Percentiles rank a stretch among this genome's conserved stretches.
Conservation (phyloP, 129 eudicot species). For the Centrapalus pauciflorus region DNA sequence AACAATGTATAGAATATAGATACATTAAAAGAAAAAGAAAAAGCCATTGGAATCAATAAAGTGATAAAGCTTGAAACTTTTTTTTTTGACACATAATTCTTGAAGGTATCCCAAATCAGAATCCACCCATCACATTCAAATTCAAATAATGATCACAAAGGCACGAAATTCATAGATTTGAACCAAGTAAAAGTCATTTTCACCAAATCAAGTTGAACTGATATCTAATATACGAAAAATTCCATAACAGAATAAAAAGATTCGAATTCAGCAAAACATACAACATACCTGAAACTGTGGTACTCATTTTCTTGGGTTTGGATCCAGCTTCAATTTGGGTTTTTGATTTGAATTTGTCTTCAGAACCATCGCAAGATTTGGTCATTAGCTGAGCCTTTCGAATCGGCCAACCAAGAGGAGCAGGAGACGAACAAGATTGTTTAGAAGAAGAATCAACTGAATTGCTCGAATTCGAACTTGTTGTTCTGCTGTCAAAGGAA, state of each 20-base stretch:
- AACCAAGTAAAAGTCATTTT: constrained; percentile 9
- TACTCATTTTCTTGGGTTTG: constrained; percentile 37
- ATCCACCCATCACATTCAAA: constrained; percentile 22
- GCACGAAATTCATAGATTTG: not conserved
- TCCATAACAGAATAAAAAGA: not conserved
- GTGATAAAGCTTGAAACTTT: constrained; percentile 29
- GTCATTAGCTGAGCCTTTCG: constrained; percentile 39
- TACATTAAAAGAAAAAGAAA: constrained; percentile 7
- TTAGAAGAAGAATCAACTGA: constrained; percentile 29
- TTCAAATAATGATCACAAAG: constrained; percentile 15
- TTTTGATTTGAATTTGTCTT: constrained; percentile 24
- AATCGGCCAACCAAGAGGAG: constrained; percentile 81
- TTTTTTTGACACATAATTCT: not conserved
- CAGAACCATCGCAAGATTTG: constrained; percentile 33
- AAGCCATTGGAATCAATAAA: constrained; percentile 27
- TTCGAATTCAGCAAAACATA: not conserved
- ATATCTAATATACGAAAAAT: not conserved
- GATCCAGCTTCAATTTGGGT: constrained; percentile 29
- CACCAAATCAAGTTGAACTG: constrained; percentile 10
- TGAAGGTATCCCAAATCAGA: constrained; percentile 6
- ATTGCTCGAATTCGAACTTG: constrained; percentile 38
- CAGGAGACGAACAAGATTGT: constrained; percentile 36
- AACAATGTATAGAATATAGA: not conserved
- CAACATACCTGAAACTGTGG: constrained; percentile 54
- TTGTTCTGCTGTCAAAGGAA: constrained; percentile 26